Conservation (phyloP, 2,329 filamentous ascomycete genomes). For the Fusarium penzigii region DNA sequence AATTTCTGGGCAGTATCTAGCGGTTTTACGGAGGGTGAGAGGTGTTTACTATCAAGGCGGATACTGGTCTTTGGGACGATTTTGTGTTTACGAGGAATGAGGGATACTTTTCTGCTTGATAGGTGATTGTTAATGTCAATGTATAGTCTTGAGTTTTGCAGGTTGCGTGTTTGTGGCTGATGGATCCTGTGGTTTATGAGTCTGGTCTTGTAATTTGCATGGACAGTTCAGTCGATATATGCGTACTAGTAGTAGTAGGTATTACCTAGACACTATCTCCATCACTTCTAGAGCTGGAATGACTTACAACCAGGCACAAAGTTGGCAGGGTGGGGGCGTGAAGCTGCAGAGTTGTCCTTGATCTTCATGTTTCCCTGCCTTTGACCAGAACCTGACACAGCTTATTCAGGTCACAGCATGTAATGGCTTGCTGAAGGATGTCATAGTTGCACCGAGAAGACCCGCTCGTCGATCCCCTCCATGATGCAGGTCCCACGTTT, state of each 20-base stretch:
- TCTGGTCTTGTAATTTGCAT: background rate
- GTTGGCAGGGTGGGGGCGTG: background rate
- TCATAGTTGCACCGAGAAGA: constrained; percentile 4
- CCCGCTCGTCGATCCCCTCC: background rate
- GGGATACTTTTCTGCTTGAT: no score
- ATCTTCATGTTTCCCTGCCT: background rate
- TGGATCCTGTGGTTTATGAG: background rate
- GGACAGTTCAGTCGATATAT: no score
- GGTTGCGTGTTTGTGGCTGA: no score
- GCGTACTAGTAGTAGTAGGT: no score
- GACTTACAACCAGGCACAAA: background rate
- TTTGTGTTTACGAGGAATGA: no score
- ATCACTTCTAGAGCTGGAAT: background rate
- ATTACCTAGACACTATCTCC: background rate
- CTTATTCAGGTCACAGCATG: background rate
- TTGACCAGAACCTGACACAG: background rate
- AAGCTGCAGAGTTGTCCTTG: background rate
- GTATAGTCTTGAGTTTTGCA: no score
- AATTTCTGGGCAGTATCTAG: background rate
- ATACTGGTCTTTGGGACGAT: background rate
- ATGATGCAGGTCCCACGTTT: constrained; percentile 15
- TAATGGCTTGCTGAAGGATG: constrained; percentile 5
- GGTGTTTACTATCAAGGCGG: background rate
- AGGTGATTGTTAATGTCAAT: no score
- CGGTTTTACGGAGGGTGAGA: background rate